A percentile compares a stretch with the other conserved stretches of the same genome.
phyloP scores from a whole-genome alignment of 2,329 filamentous ascomycete species.

The Beauveria brongniartii region DNA sequence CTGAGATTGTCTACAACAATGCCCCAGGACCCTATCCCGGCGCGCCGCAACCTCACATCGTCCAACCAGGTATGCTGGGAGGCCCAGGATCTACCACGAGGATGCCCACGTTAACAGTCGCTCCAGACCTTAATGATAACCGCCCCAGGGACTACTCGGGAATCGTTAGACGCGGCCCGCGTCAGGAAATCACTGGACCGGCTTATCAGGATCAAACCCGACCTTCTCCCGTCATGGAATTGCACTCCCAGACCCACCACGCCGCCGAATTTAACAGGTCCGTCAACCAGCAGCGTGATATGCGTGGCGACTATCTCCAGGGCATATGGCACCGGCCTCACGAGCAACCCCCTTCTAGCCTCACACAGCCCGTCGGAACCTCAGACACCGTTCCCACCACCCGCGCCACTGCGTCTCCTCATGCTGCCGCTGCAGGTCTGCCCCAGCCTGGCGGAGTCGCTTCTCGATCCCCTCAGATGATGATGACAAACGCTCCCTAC shows the following conservation, averaged over 20 bases:
- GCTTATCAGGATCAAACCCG: conserved; percentile 83
- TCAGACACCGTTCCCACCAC: conserved; percentile 40
- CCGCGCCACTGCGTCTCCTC: conserved; percentile 50
- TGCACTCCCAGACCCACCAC: conserved; percentile 78
- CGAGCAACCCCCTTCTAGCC: conserved; percentile 55
- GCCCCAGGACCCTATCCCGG: conserved; percentile 57
- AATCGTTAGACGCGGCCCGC: conserved; percentile 67
- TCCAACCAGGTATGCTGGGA: conserved; percentile 66
- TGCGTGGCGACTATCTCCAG: conserved; percentile 72
- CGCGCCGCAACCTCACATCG: conserved; percentile 58
- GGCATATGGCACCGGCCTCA: conserved; percentile 77
- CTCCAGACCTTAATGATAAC: conserved; percentile 68
- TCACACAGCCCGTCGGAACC: conserved; percentile 32
- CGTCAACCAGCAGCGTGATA: conserved; percentile 70
- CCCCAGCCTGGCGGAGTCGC: conserved; percentile 50
- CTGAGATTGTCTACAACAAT: conserved; percentile 84
- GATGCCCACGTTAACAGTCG: conserved; percentile 77
- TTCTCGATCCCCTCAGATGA: conserved; percentile 57
- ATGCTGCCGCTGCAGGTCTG: conserved; percentile 44
- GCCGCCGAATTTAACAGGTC: conserved; percentile 86
- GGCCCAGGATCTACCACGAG: conserved; percentile 57
- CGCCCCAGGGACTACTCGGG: conserved; percentile 74
- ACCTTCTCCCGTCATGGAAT: conserved; percentile 65
- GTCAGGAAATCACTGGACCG: conserved; percentile 82
- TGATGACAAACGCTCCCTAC: conserved; percentile 60